Base-by-base conservation (phyloP, 768 basidiomycete species). In the Collybia nuda region DNA sequence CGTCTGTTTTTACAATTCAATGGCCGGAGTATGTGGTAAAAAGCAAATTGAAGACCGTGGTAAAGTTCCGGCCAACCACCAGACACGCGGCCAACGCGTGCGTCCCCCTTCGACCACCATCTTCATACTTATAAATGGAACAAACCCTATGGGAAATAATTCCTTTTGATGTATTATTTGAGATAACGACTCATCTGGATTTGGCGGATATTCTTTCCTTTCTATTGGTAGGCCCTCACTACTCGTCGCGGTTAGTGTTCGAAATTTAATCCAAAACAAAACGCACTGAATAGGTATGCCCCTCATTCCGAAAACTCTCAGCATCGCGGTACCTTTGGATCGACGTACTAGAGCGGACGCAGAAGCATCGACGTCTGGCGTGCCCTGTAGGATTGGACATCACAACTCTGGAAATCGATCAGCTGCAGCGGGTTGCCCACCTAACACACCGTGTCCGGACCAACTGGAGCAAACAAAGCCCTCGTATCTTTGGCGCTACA, bases 291-390 rank as follows among this genome's bases (percentile, higher is more conserved):
- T 39, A 61, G 57, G 45, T 49, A 6, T 58, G 55, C 42, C 48
- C 57, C 37, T 40, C 53, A 7, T 22, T 58, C 9, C 38, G 45
- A 22, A 52, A 48, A 26, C 49, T 56, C 19, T 29, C 15, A 9
- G 41, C 53, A 5, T 53, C 40, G 7, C 53, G 54, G 36, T 36
- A 32, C 21, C 48, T 58, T 5, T 58, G 57, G 57, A 51, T 58
- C 18, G 14, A 38, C 7, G 44, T 50, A 23, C 47, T 58, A 17
- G 19, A 54, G n/a, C 44, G 47, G 18, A 44, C 45, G 19, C 41
- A 40, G 11, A 32, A 17, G 19, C 15, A 12, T 32, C 43, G 44
- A 45, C 32, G n/a, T 1, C n/a, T 58, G 24, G 43, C 57, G 8
- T 58, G 54, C 28, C 54, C 54, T 14, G 41, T 49, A 6, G 45